Conservation (phyloP, 345 rosid genomes). For the Camelina sativa region DNA sequence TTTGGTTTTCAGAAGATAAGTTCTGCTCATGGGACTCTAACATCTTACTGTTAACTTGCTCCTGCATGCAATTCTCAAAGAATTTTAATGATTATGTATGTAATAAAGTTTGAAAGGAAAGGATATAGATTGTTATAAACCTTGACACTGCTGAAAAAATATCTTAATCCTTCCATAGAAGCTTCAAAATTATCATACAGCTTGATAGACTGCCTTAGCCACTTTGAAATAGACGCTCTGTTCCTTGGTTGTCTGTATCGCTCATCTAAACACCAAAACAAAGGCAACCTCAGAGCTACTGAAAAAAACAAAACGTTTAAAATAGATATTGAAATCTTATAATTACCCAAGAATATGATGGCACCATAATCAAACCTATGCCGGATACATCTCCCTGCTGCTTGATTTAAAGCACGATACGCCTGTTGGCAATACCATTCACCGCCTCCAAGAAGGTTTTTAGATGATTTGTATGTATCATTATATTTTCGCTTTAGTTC, state of each 20-base stretch:
- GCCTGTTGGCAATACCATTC: constrained; percentile 99
- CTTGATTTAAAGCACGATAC: constrained; percentile 94
- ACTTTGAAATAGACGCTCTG: constrained; percentile 73
- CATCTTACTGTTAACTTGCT: constrained; percentile 37
- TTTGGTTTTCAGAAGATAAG: constrained; percentile 26
- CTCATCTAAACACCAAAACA: constrained; percentile 65
- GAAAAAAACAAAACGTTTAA: background rate
- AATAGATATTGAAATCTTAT: constrained; percentile 1
- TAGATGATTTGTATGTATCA: constrained; percentile 73
- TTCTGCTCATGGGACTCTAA: constrained; percentile 39
- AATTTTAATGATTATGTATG: constrained; percentile 4
- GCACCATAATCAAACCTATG: constrained; percentile 94
- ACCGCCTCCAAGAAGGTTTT: constrained; percentile 80
- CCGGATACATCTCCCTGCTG: constrained; percentile 93
- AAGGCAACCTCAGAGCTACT: constrained; percentile 17
- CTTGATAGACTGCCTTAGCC: constrained; percentile 85
- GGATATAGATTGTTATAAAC: constrained; percentile 45
- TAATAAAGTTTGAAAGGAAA: constrained; percentile 24
- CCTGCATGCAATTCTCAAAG: constrained; percentile 34
- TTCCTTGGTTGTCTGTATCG: constrained; percentile 80
- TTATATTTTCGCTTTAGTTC: constrained; percentile 84
- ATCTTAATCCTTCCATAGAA: constrained; percentile 65
- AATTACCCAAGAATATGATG: constrained; percentile 79
- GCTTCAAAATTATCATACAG: constrained; percentile 60
- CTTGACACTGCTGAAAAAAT: constrained; percentile 81